A percentile compares a stretch with the other conserved stretches of the same genome.
Evolutionary conservation across 1,284 basidiomycete species (phyloP).

Genomic region (Heterobasidion irregulare): DNA sequence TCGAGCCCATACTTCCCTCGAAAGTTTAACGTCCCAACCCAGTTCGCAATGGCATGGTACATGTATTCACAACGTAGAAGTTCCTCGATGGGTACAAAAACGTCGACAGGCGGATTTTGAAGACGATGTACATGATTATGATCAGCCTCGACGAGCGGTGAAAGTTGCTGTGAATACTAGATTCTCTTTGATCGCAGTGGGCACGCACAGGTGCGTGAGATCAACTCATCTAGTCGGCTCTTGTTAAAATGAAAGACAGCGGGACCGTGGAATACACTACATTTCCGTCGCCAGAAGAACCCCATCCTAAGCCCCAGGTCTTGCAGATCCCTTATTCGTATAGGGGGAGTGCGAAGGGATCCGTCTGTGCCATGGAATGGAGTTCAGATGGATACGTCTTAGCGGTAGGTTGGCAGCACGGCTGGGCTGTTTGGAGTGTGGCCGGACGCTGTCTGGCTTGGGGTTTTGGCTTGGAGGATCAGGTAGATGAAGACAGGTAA

Average conservation of each 20-base stretch:
- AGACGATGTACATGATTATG: slow-evolving; percentile 34
- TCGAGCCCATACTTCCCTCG: slow-evolving; percentile 11
- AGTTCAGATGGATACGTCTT: slow-evolving; percentile 93
- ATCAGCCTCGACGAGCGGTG: slow-evolving; percentile 59
- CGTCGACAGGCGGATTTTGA: slow-evolving; percentile 44
- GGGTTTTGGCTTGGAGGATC: slow-evolving; percentile 63
- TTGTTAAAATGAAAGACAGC: slow-evolving; percentile 22
- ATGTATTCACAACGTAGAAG: slow-evolving; percentile 59
- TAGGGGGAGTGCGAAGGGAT: slow-evolving; percentile 50
- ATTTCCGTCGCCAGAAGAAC: slow-evolving; percentile 53
- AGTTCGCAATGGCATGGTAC: slow-evolving; percentile 48
- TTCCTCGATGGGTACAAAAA: slow-evolving; percentile 71
- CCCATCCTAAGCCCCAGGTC: slow-evolving; percentile 42
- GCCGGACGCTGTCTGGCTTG: slow-evolving; percentile 81
- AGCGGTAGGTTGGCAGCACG: slow-evolving; percentile 90
- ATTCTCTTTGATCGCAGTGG: slow-evolving; percentile 83
- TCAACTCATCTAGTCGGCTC: background rate
- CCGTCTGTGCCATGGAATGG: slow-evolving; percentile 80
- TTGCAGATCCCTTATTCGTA: slow-evolving; percentile 51
- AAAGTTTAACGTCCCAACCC: slow-evolving; percentile 10
- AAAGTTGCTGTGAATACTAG: slow-evolving; percentile 70
- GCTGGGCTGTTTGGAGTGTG: slow-evolving; percentile 90
- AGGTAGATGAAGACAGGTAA: slow-evolving; percentile 49
- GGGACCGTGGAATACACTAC: slow-evolving; percentile 55
- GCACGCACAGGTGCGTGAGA: slow-evolving; percentile 54